Evolutionary conservation across 2,329 filamentous ascomycete species (phyloP).

Genomic region (Colletotrichum orchidophilum): DNA sequence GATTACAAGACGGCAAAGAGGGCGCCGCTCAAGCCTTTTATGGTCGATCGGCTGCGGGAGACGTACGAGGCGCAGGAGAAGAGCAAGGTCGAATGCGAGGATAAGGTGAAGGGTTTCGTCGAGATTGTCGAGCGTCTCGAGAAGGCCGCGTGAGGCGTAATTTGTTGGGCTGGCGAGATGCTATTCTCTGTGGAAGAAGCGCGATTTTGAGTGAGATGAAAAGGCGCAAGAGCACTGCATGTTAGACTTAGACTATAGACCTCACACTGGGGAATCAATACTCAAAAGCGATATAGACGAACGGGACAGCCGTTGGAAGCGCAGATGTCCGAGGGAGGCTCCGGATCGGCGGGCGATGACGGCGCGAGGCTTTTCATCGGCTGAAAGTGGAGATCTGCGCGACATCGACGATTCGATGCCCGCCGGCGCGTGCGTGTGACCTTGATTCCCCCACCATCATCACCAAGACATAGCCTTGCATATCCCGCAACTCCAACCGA

Average conservation of each 20-base stretch:
- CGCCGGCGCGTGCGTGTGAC: neutral
- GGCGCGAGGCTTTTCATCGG: conserved; percentile 7
- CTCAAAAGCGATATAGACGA: neutral
- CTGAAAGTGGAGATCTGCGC: conserved; percentile 18
- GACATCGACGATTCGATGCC: neutral
- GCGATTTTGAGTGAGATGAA: neutral
- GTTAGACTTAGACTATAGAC: conserved; percentile 18
- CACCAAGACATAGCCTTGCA: neutral
- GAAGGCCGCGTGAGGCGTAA: neutral
- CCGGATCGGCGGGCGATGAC: conserved; percentile 1
- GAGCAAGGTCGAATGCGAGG: conserved; percentile 32
- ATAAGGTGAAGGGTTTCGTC: conserved; percentile 31
- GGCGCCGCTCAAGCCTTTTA: conserved; percentile 51
- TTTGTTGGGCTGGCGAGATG: no score
- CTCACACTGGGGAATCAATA: neutral
- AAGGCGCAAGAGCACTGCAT: neutral
- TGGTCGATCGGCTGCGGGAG: conserved; percentile 48
- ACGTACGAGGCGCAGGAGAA: conserved; percentile 47
- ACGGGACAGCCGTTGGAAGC: neutral
- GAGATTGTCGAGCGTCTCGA: conserved; percentile 29
- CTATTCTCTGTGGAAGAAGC: neutral
- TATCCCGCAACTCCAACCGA: neutral
- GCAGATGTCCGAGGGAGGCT: neutral
- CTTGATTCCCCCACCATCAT: neutral
- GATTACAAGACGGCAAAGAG: conserved; percentile 58